phyloP scores from a whole-genome alignment of 1,284 basidiomycete genomes.

The Puccinia hordei region DNA sequence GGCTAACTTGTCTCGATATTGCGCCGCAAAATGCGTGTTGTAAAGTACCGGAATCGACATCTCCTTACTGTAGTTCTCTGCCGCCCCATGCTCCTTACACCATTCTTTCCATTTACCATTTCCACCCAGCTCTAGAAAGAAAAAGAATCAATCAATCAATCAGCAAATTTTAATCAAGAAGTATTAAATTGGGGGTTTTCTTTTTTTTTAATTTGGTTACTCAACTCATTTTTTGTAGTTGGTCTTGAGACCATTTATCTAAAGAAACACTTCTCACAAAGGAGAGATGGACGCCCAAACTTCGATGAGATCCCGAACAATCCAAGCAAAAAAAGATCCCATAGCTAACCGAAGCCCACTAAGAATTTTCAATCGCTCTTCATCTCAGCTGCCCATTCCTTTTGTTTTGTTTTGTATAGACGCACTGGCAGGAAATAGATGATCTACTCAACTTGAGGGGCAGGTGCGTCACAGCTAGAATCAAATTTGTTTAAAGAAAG shows the following conservation, averaged over 20 bases:
- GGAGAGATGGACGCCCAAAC: constrained; percentile 84
- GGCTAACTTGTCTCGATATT: constrained; percentile 45
- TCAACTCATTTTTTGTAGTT: constrained; percentile 34
- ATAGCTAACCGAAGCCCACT: constrained; percentile 82
- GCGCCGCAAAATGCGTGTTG: constrained; percentile 48
- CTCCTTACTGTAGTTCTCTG: constrained; percentile 28
- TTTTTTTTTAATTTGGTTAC: background rate
- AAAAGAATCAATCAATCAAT: background rate
- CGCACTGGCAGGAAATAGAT: background rate
- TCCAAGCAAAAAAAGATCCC: constrained; percentile 85
- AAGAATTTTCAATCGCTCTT: constrained; percentile 60
- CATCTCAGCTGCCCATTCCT: background rate
- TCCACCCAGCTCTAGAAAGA: constrained; percentile 25
- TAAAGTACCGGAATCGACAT: constrained; percentile 46
- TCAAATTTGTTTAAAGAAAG: background rate
- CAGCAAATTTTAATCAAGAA: too few species aligned
- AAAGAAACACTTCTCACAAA: constrained; percentile 58
- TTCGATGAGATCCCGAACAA: constrained; percentile 86
- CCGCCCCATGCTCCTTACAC: constrained; percentile 28
- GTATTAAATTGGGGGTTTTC: background rate
- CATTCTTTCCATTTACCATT: constrained; percentile 47
- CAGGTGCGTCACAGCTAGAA: constrained; percentile 35
- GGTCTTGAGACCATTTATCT: constrained; percentile 46
- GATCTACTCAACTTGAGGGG: constrained; percentile 24
- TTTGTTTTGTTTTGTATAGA: background rate